Conservation (phyloP, 164 flowering plant species). For the Pachysandra terminalis region DNA sequence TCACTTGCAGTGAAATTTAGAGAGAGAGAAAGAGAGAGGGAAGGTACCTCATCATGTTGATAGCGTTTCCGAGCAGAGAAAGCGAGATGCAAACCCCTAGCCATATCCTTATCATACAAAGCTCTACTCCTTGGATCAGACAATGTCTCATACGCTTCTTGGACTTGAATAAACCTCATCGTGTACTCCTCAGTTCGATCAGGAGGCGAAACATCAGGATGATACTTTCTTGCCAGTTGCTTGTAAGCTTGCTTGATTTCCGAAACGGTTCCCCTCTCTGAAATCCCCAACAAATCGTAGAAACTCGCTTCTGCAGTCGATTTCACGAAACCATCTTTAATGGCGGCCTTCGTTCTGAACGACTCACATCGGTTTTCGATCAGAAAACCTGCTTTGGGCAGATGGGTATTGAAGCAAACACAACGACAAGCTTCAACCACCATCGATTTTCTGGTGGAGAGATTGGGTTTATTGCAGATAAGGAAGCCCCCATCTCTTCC, state of each 20-base stretch:
- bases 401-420: constrained; percentile 8
- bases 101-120: constrained; percentile 66
- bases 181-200: constrained; percentile 72
- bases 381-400: constrained; percentile 1
- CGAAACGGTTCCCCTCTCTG: constrained; percentile 40
- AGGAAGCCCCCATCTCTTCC: constrained; percentile 27
- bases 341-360: constrained; percentile 17
- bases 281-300: constrained; percentile 74
- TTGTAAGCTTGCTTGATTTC: constrained; percentile 92
- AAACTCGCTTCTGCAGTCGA: constrained; percentile 31
- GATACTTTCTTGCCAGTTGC: constrained; percentile 76
- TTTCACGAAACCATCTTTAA: constrained; percentile 17
- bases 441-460: background rate
- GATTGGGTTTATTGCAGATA: background rate
- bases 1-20: background rate
- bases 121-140: constrained; percentile 74
- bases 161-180: constrained; percentile 67
- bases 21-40: background rate
- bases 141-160: constrained; percentile 90
- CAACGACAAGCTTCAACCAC: background rate
- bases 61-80: constrained; percentile 55
- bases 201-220: constrained; percentile 96
- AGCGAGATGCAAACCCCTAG: constrained; percentile 58
- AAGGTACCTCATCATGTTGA: constrained; percentile 40
- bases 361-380: constrained; percentile 11